Evolutionary conservation across 257 asterid genomes (phyloP).

Genomic region (Petrea volubilis): DNA sequence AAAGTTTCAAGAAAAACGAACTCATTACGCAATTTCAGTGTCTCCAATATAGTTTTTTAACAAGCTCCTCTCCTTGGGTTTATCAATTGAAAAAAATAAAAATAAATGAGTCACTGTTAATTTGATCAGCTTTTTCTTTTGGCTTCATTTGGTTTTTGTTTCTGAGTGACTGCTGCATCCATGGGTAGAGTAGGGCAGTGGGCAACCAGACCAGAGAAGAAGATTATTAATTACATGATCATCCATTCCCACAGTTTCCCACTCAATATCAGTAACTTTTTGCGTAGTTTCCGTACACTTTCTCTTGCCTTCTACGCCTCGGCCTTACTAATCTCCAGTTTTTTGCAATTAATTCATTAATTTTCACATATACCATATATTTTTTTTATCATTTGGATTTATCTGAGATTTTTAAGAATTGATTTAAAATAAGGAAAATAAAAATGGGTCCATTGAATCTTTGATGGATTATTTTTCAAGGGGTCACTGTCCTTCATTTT

Average conservation of each 20-base stretch:
- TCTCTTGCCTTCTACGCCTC: neutral
- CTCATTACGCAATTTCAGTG: conserved; percentile 31
- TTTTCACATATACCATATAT: too few species aligned
- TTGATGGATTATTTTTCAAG: neutral
- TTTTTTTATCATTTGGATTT: too few species aligned
- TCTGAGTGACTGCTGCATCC: neutral
- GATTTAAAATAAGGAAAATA: neutral
- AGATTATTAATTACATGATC: conserved; percentile 17
- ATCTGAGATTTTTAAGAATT: too few species aligned
- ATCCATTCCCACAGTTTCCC: conserved; percentile 8
- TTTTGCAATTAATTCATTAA: conserved; percentile 19
- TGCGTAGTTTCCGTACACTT: conserved; percentile 21
- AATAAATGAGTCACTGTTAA: conserved; percentile 24
- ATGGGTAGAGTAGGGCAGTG: conserved; percentile 36
- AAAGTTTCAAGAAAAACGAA: neutral
- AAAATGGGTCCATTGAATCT: neutral
- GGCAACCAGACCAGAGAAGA: conserved; percentile 14
- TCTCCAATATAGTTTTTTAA: neutral
- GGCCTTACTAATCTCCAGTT: conserved; percentile 27
- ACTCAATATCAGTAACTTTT: too few species aligned
- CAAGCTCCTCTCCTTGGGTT: neutral
- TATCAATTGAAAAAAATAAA: neutral
- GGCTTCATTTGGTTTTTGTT: conserved; percentile 19
- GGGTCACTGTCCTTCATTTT: neutral
- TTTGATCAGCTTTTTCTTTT: conserved; percentile 23